Evolutionary conservation across 2,329 filamentous ascomycete species (phyloP).

Genomic region (Hypoxylon sp.): DNA sequence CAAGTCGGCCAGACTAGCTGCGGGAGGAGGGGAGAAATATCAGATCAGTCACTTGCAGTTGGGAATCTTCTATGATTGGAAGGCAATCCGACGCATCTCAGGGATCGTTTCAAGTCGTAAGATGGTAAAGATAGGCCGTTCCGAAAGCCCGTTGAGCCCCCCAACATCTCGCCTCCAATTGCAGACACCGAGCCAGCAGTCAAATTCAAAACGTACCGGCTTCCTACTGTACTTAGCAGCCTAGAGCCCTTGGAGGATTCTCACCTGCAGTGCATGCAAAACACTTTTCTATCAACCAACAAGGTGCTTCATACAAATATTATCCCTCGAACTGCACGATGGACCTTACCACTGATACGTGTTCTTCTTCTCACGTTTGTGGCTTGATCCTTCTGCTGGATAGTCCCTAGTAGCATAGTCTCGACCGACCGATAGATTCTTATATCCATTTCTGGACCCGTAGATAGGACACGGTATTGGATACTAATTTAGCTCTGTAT

Average conservation of each 20-base stretch:
- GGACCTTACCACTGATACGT: not conserved
- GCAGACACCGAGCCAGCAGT: conserved; percentile 22
- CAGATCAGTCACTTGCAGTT: conserved; percentile 10
- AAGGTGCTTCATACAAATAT: conserved; percentile 19
- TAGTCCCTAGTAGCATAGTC: conserved; percentile 9
- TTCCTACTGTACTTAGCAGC: not conserved
- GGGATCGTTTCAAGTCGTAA: conserved; percentile 29
- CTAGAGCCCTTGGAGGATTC: conserved; percentile 25
- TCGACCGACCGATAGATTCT: conserved; percentile 14
- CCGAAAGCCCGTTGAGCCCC: not conserved
- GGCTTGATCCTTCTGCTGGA: conserved; percentile 23
- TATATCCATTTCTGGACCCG: conserved; percentile 18
- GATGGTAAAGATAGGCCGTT: not conserved
- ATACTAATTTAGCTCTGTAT: conserved; percentile 6
- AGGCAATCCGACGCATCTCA: not conserved
- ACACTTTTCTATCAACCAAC: conserved; percentile 15
- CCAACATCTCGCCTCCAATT: not conserved
- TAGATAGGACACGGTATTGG: conserved; percentile 13
- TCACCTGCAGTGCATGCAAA: conserved; percentile 25
- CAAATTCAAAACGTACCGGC: not conserved
- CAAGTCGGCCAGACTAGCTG: conserved; percentile 26
- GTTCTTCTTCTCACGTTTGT: not conserved
- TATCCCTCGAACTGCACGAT: not conserved
- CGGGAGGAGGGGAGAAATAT: conserved; percentile 8
- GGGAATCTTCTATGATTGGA: not conserved